A percentile compares a stretch with the other conserved stretches of the same genome.
These are phyloP conservation scores for Lachnellula occidentalis DNA, from an alignment of 2,329 filamentous ascomycete genomes.

Conservation along the genomic window DNA sequence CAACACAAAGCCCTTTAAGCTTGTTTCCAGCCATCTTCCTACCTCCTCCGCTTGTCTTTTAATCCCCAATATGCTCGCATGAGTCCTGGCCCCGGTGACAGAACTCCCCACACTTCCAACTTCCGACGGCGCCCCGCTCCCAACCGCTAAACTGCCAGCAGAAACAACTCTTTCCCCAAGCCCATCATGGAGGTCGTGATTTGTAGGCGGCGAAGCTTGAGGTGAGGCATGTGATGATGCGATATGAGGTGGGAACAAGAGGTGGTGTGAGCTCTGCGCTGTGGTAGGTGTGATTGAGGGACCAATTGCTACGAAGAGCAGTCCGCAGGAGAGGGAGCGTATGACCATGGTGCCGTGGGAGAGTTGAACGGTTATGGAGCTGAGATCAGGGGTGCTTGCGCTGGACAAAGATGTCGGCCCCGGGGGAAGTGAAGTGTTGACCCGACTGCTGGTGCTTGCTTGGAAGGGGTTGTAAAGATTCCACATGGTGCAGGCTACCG, in stretches of 20 bases:
- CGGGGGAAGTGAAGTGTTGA: conserved; percentile 32
- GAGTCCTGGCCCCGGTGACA: conserved; percentile 32
- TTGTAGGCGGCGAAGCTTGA: conserved; percentile 16
- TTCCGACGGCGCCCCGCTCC: conserved; percentile 29
- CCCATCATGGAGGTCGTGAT: conserved; percentile 7
- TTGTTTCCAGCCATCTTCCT: conserved; percentile 54
- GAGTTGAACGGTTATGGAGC: conserved; percentile 43
- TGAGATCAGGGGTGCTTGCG: conserved; percentile 16
- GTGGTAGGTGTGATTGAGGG: conserved; percentile 30
- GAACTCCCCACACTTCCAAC: conserved; percentile 29
- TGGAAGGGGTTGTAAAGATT: conserved; percentile 46
- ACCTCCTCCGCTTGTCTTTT: conserved; percentile 54
- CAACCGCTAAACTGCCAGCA: conserved; percentile 6
- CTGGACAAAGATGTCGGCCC: conserved; percentile 21
- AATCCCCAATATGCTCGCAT: conserved; percentile 45
- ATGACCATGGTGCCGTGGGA: conserved; percentile 51
- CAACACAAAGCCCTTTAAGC: conserved; percentile 40
- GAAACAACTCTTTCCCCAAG: not conserved
- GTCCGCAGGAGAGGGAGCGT: conserved; percentile 49
- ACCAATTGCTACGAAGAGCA: conserved; percentile 58
- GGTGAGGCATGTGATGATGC: conserved; percentile 14
- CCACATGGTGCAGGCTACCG: conserved; percentile 58
- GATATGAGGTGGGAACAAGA: conserved; percentile 3
- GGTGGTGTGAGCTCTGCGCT: conserved; percentile 2
- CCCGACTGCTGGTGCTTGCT: conserved; percentile 29